These are phyloP conservation scores for Suillus luteus DNA, from an alignment of 768 basidiomycete genomes.

Conservation along the genomic window DNA sequence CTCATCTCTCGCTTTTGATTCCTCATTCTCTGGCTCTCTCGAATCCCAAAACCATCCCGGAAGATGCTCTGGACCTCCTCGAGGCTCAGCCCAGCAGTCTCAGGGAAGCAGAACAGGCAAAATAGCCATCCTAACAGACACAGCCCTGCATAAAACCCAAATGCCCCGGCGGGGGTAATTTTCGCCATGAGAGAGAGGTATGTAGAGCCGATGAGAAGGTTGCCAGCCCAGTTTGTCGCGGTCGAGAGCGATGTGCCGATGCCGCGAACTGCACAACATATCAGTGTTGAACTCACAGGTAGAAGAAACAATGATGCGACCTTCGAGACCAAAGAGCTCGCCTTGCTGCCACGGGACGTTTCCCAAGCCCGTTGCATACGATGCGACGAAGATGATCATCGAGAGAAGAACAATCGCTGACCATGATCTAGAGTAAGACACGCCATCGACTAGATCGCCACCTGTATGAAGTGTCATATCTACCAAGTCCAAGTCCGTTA, in stretches of 20 bases:
- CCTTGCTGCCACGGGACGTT: conserved; percentile 90
- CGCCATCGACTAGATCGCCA: conserved; percentile 59
- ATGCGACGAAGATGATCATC: conserved; percentile 85
- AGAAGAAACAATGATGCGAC: conserved; percentile 31
- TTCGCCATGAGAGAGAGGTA: conserved; percentile 77
- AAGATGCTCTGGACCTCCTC: conserved; percentile 70
- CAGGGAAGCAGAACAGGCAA: conserved; percentile 71
- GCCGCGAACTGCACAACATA: conserved; percentile 55
- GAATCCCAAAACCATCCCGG: conserved; percentile 62
- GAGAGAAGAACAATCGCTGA: conserved; percentile 69
- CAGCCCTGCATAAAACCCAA: conserved; percentile 75
- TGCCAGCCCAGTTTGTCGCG: conserved; percentile 77
- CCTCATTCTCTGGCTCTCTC: conserved; percentile 53
- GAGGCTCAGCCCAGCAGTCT: conserved; percentile 73
- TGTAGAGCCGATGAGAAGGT: conserved; percentile 76
- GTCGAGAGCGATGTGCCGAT: conserved; percentile 76
- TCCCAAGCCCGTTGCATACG: conserved; percentile 78
- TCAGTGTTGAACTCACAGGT: background rate
- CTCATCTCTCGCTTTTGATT: conserved; percentile 46
- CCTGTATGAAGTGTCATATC: conserved; percentile 64
- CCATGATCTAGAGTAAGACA: conserved; percentile 60
- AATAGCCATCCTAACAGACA: conserved; percentile 73
- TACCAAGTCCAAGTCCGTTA: conserved; percentile 22
- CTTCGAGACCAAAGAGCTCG: conserved; percentile 78
- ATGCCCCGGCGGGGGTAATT: conserved; percentile 75